These are phyloP conservation scores for Chaetomium cochliodes DNA, from an alignment of 495 filamentous ascomycete genomes.

Conservation along the genomic window DNA sequence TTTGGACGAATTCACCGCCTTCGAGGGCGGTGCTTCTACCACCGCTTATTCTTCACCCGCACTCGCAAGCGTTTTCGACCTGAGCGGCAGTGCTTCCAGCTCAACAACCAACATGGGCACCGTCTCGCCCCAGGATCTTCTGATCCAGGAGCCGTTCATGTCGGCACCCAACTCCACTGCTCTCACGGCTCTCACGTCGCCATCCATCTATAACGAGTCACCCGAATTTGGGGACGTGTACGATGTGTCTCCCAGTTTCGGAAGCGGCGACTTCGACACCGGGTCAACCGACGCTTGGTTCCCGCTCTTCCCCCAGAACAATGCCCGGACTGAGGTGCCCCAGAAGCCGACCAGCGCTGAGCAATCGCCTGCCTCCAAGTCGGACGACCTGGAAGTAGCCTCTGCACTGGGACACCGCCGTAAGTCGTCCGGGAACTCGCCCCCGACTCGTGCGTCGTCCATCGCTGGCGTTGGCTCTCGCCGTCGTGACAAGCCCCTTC, in stretches of 20 bases:
- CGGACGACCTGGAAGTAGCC: conserved; percentile 44
- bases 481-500: conserved; percentile 73
- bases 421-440: conserved; percentile 49
- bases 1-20: conserved; percentile 52
- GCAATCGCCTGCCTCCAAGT: conserved; percentile 46
- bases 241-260: conserved; percentile 72
- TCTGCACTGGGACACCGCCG: conserved; percentile 37
- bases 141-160: conserved; percentile 60
- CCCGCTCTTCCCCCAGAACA: conserved; percentile 66
- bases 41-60: conserved; percentile 53
- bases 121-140: conserved; percentile 82
- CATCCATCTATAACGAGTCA: conserved; percentile 70
- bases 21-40: conserved; percentile 51
- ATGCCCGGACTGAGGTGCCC: conserved; percentile 17
- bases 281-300: conserved; percentile 52
- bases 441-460: conserved; percentile 60
- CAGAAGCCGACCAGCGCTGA: conserved; percentile 33
- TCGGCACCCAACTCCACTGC: conserved; percentile 81
- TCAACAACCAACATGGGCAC: conserved; percentile 58
- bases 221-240: conserved; percentile 65
- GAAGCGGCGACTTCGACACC: conserved; percentile 48
- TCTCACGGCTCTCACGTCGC: conserved; percentile 83
- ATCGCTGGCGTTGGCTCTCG: conserved; percentile 68
- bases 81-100: conserved; percentile 43
- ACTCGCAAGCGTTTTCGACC: conserved; percentile 48